phyloP scores from a whole-genome alignment of 2,329 filamentous ascomycete genomes.

The Malbranchea zuffiana region DNA sequence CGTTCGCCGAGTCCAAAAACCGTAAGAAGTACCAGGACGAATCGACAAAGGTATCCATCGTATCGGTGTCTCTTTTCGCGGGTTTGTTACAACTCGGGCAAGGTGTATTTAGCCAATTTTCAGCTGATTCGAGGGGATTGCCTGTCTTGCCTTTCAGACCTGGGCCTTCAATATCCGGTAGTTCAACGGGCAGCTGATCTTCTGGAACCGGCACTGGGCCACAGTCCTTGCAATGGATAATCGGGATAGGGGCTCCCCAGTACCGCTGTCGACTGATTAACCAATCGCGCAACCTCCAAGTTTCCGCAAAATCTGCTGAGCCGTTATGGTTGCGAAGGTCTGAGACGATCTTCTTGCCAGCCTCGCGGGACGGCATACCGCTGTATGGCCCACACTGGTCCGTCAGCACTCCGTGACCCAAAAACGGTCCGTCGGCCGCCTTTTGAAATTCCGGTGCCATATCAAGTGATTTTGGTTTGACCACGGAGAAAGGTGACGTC shows the following conservation, averaged over 20 bases:
- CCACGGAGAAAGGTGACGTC: slow-evolving; percentile 52
- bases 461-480: slow-evolving; percentile 37
- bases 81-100: slow-evolving; percentile 60
- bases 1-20: slow-evolving; percentile 54
- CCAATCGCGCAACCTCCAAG: slow-evolving; percentile 80
- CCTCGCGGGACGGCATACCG: slow-evolving; percentile 53
- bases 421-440: slow-evolving; percentile 41
- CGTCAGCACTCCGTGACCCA: slow-evolving; percentile 57
- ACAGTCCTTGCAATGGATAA: slow-evolving; percentile 68
- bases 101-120: slow-evolving; percentile 61
- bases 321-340: slow-evolving; percentile 39
- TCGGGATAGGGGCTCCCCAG: slow-evolving; percentile 84
- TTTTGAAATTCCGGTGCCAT: slow-evolving; percentile 26
- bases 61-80: slow-evolving; percentile 77
- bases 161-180: slow-evolving; percentile 59
- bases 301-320: slow-evolving; percentile 54
- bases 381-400: slow-evolving; percentile 53
- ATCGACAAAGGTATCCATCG: slow-evolving; percentile 94
- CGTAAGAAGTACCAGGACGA: slow-evolving; percentile 83
- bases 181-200: slow-evolving; percentile 61
- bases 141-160: slow-evolving; percentile 60
- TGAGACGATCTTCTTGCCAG: slow-evolving; percentile 49
- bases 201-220: slow-evolving; percentile 69
- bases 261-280: slow-evolving; percentile 84
- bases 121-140: slow-evolving; percentile 62